Evolutionary conservation across 2,329 filamentous ascomycete species (phyloP).

Genomic region (Aspergillus thermomutatus): DNA sequence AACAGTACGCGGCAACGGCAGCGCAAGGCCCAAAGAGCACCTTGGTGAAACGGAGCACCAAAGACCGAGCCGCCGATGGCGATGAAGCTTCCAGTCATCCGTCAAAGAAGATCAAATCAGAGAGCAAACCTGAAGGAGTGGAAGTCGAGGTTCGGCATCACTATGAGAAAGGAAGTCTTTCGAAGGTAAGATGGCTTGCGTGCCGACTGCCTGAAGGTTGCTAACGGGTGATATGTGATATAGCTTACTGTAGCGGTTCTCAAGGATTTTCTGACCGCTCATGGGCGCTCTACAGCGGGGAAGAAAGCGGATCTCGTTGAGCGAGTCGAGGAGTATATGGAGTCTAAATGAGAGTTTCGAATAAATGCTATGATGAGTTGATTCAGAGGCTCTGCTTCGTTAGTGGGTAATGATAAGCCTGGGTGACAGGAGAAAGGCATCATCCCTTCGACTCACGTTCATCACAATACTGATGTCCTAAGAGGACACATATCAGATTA

Average conservation of each 20-base stretch:
- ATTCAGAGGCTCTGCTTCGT: neutral
- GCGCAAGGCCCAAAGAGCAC: conserved; percentile 41
- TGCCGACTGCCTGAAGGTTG: neutral
- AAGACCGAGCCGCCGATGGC: conserved; percentile 20
- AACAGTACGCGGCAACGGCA: conserved; percentile 50
- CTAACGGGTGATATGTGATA: neutral
- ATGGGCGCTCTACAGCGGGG: conserved; percentile 41
- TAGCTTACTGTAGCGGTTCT: conserved; percentile 46
- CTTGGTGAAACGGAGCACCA: conserved; percentile 46
- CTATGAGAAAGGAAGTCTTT: conserved; percentile 42
- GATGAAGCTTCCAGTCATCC: conserved; percentile 28
- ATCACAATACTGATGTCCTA: too few relatives aligned
- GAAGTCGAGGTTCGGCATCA: conserved; percentile 40
- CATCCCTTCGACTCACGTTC: too few relatives aligned
- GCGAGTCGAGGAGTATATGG: conserved; percentile 47
- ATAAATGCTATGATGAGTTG: neutral
- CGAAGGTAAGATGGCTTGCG: conserved; percentile 30
- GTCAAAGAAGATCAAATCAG: conserved; percentile 47
- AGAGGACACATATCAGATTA: too few relatives aligned
- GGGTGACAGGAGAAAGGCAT: too few relatives aligned
- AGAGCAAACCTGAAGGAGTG: conserved; percentile 20
- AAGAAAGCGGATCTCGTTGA: conserved; percentile 53
- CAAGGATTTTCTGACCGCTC: conserved; percentile 45
- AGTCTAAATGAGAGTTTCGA: conserved; percentile 33
- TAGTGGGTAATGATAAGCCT: neutral